Base-by-base conservation (phyloP, 306 rosid species). In the Nissolia schottii region DNA sequence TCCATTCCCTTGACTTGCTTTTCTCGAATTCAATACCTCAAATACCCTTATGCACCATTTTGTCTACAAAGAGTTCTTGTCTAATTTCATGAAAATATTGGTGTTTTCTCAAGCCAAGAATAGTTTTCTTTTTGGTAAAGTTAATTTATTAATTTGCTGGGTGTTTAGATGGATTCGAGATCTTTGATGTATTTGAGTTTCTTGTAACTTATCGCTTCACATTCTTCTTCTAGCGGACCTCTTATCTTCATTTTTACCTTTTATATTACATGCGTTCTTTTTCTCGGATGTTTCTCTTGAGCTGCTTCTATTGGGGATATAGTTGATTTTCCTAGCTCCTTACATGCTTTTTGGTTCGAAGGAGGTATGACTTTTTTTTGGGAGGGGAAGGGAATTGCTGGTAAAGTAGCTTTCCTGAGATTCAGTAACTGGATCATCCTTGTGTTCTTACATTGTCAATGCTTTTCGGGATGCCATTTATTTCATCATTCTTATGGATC, bases 51-150 rank as follows among this genome's bases (percentile, higher is more conserved):
- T 32, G 43, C 35, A 43, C 23, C 12, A 9, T 10, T 72, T 67
- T 29, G 51, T 32, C 46, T 67, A 34, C 77, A 28, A 16, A n/a
- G 12, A 75, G 25, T 40, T 71, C 40, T 73, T 54, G 27, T 72
- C 15, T 10, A 45, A 3, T 19, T 20, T 55, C 58, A 41, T 25
- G 10, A 37, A 71, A 35, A 37, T n/a, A 6, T 35, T 69, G 32
- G 29, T 53, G 25, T 65, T 38, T 70, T 41, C 53, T 76, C 50
- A 18, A 74, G 77, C 53, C 60, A 61, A 22, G 49, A 41, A 41
- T n/a, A 41, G 2, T n/a, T 45, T 1, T 15, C 12, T 45, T n/a
- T 45, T 45, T 6, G 5, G 6, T n/a, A 7, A 23, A 66, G 77
- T 45, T 45, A 61, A 37, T 35, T 62, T 46, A 66, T 55, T 60